Base-by-base conservation (phyloP, 2,329 filamentous ascomycete species). In the Ophiostoma ulmi region DNA sequence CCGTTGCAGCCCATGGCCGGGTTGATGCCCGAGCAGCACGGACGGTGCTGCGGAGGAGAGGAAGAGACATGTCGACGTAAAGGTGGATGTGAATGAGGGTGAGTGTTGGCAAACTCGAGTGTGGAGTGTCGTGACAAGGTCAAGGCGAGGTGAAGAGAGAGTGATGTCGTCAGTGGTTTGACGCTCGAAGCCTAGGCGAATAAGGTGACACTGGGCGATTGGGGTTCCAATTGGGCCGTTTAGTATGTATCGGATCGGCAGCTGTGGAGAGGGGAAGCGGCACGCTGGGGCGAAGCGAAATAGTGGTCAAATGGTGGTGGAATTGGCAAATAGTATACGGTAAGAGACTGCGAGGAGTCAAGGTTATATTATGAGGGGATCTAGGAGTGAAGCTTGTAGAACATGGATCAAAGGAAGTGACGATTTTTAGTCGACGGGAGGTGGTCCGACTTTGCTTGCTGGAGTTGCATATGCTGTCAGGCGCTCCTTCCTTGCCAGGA, bases 21-120 rank as follows among this genome's bases (percentile, higher is more conserved):
- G 77, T 74, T 17, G 77, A 73, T 39, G 76, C 75, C 64, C 83
- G 81, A 70, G 85, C 78, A 74, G 81, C 80, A 77, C 82, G 80
- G 75, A 83, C 81, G 73, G 83, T 81, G 80, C 83, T 79, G 79
- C 83, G 82, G 73, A 86, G 76, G 72, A 80, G 77, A 64, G 81
- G 75, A 73, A 83, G 76, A 75, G 83, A 83, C 85, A 87, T 87
- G 78, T 72, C 73, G 44, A 55, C 26, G 65, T 3, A 11, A 39
- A 67, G 39, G 10, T 14, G 22, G 11, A 70, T 71, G 36, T 26
- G 10, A 14, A 31, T 38, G 48, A 26, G 11, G 6, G 52, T 58
- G 52, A 26, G n/a, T 10, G 52, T 26, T n/a, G 63, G 22, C 5
- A n/a, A 31, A 22, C 22, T 36, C 58, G 38, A 31, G 22, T 44